These are phyloP conservation scores for Aureobasidium sp. DNA, from an alignment of 2,329 filamentous ascomycete genomes.

Conservation along the genomic window DNA sequence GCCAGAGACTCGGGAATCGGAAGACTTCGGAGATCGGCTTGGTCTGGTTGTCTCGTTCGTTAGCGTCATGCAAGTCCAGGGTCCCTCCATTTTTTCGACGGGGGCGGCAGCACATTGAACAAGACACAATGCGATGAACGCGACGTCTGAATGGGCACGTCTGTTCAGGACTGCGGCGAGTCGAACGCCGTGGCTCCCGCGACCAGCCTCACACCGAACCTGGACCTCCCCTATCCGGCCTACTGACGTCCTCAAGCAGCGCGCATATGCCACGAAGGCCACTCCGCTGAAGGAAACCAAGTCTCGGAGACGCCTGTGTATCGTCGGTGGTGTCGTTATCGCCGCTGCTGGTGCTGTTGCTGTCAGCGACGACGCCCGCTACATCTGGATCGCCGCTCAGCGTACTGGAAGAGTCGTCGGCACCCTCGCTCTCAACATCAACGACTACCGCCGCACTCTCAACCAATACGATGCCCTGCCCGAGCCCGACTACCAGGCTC, in stretches of 20 bases:
- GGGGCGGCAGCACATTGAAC: background rate
- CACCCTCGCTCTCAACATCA: constrained; percentile 72
- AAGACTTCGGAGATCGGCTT: background rate
- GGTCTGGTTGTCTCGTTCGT: background rate
- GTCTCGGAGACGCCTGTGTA: constrained; percentile 18
- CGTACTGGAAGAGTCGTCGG: constrained; percentile 70
- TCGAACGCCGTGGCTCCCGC: background rate
- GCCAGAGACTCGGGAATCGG: background rate
- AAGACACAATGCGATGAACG: constrained; percentile 9
- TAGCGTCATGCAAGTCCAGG: constrained; percentile 13
- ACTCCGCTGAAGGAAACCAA: constrained; percentile 22
- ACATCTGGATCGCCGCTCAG: constrained; percentile 65
- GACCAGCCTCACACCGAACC: background rate
- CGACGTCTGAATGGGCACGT: constrained; percentile 3
- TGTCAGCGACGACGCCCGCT: constrained; percentile 60
- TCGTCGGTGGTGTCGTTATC: constrained; percentile 20
- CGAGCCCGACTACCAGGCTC: constrained; percentile 51
- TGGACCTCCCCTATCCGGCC: background rate
- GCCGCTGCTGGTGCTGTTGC: constrained; percentile 36
- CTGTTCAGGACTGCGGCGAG: constrained; percentile 8
- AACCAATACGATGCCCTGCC: constrained; percentile 60
- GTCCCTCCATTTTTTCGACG: background rate
- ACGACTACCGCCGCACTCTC: constrained; percentile 80
- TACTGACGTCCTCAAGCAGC: constrained; percentile 1
- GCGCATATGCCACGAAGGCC: constrained; percentile 14